phyloP scores from a whole-genome alignment of 495 filamentous ascomycete species.

The Pseudoneurospora amorphoporcata region DNA sequence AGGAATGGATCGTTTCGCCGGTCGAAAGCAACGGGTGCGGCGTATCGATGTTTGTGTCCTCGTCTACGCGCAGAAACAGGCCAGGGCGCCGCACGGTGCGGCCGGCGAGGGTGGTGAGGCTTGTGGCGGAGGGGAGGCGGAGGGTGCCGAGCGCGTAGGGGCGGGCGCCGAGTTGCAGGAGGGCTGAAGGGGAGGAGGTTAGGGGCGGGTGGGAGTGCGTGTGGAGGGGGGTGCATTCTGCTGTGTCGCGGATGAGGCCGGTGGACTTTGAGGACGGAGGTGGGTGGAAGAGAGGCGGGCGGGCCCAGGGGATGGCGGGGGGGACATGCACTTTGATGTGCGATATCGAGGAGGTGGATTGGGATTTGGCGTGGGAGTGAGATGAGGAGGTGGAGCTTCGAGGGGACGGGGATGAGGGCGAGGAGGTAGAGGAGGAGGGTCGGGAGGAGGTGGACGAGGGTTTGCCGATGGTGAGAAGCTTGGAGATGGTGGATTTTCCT shows the following conservation, averaged over 20 bases:
- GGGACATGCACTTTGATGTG: not conserved
- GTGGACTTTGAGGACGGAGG: not conserved
- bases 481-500: slow-evolving; percentile 4
- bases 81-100: slow-evolving; percentile 22
- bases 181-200: not conserved
- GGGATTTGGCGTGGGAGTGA: not conserved
- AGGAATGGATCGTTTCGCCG: slow-evolving; percentile 16
- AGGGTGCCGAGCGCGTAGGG: slow-evolving; percentile 18
- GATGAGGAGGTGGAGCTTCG: not conserved
- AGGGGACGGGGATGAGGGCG: not conserved
- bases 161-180: slow-evolving; percentile 12
- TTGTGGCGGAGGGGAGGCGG: slow-evolving; percentile 14
- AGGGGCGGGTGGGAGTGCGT: not conserved
- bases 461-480: not conserved
- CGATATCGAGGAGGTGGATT: not conserved
- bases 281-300: not conserved
- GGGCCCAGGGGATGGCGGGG: not conserved
- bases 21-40: slow-evolving; percentile 19
- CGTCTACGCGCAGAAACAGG: slow-evolving; percentile 16
- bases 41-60: slow-evolving; percentile 23
- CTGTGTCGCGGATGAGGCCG: not conserved
- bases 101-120: slow-evolving; percentile 14
- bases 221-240: not conserved
- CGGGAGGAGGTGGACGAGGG: slow-evolving; percentile 1
- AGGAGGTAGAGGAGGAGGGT: not conserved